Evolutionary conservation across 1,284 basidiomycete species (phyloP).

Genomic region (Coniophora puteana): DNA sequence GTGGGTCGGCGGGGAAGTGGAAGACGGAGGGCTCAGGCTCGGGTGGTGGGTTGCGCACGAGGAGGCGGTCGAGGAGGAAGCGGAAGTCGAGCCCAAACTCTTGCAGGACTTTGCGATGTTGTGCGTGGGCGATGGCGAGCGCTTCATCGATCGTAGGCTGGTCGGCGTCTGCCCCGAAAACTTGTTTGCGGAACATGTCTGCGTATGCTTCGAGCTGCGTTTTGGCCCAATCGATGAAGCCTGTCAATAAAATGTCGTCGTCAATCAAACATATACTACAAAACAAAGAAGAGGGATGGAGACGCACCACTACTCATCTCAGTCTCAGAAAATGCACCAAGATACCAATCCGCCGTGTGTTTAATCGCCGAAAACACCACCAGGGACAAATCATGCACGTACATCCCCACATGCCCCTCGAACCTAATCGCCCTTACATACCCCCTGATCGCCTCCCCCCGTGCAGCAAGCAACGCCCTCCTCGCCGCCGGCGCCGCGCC

Average conservation of each 20-base stretch:
- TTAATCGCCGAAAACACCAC: constrained; percentile 89
- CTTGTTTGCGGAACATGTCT: constrained; percentile 86
- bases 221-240: constrained; percentile 94
- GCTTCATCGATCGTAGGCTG: constrained; percentile 70
- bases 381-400: constrained; percentile 77
- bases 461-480: constrained; percentile 79
- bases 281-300: constrained; percentile 4
- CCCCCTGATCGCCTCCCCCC: constrained; percentile 72
- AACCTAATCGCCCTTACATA: constrained; percentile 85
- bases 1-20: constrained; percentile 16
- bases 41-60: constrained; percentile 49
- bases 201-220: constrained; percentile 83
- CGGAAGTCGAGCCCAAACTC: constrained; percentile 93
- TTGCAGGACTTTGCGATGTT: constrained; percentile 85
- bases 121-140: constrained; percentile 67
- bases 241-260: constrained; percentile 36
- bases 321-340: constrained; percentile 93
- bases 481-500: constrained; percentile 79
- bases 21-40: constrained; percentile 11
- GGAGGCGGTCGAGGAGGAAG: constrained; percentile 73
- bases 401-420: constrained; percentile 85
- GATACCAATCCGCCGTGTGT: constrained; percentile 97
- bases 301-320: constrained; percentile 84
- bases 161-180: constrained; percentile 80
- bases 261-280: neutral